These are phyloP conservation scores for Daldinia grandis DNA, from an alignment of 495 filamentous ascomycete genomes.

Conservation along the genomic window DNA sequence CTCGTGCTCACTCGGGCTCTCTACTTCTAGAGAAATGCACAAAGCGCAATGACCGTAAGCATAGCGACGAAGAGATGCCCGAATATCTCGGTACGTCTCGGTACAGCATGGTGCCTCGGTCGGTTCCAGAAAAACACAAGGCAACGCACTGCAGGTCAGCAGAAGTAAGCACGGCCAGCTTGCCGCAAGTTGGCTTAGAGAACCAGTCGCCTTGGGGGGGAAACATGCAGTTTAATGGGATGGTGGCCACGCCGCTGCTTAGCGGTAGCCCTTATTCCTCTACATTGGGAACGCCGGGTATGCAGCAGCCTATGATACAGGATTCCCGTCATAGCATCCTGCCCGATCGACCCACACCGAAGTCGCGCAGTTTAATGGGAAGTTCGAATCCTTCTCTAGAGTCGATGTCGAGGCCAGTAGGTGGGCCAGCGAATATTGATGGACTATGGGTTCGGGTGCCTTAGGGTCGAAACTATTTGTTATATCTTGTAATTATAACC, in stretches of 20 bases:
- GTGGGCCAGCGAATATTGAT: background rate
- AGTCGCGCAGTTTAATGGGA: slow-evolving; percentile 13
- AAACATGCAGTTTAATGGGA: background rate
- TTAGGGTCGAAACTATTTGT: background rate
- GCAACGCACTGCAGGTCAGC: background rate
- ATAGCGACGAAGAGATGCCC: slow-evolving; percentile 9
- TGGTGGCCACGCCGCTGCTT: background rate
- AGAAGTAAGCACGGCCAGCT: background rate
- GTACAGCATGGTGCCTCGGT: slow-evolving; percentile 12
- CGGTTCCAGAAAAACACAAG: slow-evolving; percentile 14
- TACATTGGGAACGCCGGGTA: no score
- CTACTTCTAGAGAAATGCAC: slow-evolving; percentile 24
- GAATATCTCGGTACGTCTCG: slow-evolving; percentile 18
- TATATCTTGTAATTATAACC: background rate
- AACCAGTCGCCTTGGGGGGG: slow-evolving; percentile 11
- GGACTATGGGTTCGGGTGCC: background rate
- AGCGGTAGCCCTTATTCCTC: background rate
- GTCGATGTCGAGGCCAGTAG: background rate
- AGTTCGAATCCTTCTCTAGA: slow-evolving; percentile 11
- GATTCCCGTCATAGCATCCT: background rate
- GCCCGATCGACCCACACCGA: background rate
- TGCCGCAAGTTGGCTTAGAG: slow-evolving; percentile 4
- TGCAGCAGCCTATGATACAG: background rate
- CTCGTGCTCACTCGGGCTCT: background rate
- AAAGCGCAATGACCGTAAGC: slow-evolving; percentile 16